phyloP scores from a whole-genome alignment of 148 eudicot species.

The Spergularia marina region DNA sequence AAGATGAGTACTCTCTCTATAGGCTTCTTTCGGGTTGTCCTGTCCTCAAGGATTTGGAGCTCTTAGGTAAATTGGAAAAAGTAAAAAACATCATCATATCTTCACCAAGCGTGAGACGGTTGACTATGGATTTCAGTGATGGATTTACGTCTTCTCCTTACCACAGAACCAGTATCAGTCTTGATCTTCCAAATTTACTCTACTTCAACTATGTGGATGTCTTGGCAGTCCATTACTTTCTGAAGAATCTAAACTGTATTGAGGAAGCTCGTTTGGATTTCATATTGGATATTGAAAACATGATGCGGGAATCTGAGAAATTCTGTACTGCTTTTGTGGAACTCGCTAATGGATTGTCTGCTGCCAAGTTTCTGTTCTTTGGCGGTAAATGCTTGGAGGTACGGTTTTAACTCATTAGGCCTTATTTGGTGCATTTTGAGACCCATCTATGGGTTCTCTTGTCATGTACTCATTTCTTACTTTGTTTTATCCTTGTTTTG shows the following conservation, averaged over 20 bases:
- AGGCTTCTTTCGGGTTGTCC: slow-evolving; percentile 13
- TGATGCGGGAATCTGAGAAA: background rate
- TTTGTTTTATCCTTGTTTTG: background rate
- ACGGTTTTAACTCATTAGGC: background rate
- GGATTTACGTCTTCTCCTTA: background rate
- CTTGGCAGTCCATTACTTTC: background rate
- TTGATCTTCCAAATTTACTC: slow-evolving; percentile 17
- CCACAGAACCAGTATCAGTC: background rate
- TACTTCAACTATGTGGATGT: background rate
- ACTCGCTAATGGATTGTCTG: slow-evolving; percentile 11
- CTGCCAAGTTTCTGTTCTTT: slow-evolving; percentile 13
- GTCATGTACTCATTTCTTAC: background rate
- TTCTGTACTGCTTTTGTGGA: background rate
- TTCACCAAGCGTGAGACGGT: background rate
- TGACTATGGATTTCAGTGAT: slow-evolving; percentile 1
- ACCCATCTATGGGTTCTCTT: no score
- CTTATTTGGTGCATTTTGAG: background rate
- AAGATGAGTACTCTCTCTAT: slow-evolving; percentile 1
- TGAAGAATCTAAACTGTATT: slow-evolving; percentile 1
- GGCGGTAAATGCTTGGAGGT: background rate
- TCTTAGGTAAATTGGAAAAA: slow-evolving; percentile 3
- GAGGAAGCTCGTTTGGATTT: slow-evolving; percentile 4
- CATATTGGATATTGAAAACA: background rate
- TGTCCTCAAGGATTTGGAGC: slow-evolving; percentile 1
- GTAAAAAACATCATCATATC: background rate